A percentile compares a stretch with the other conserved stretches of the same genome.
phyloP scores from a whole-genome alignment of 2,329 filamentous ascomycete genomes.

The Aureobasidium pullulans region DNA sequence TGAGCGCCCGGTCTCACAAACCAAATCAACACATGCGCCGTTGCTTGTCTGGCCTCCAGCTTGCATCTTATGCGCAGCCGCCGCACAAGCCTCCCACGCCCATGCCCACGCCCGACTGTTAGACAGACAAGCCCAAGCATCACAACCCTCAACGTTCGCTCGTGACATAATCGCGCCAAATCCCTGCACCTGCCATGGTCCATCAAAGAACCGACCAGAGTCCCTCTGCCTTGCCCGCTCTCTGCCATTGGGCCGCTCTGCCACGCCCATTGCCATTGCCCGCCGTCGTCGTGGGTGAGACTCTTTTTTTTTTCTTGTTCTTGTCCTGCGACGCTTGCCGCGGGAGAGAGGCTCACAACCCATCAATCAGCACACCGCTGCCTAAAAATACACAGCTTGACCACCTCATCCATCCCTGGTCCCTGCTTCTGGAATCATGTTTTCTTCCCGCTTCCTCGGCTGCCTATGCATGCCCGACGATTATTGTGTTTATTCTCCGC shows the following conservation, averaged over 20 bases:
- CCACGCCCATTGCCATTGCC: neutral
- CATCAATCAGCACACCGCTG: constrained; percentile 4
- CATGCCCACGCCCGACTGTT: neutral
- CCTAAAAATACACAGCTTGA: constrained; percentile 7
- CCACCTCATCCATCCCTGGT: neutral
- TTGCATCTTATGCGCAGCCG: neutral
- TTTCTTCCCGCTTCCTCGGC: constrained; percentile 12
- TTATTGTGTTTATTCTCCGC: constrained; percentile 8
- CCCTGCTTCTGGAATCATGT: constrained; percentile 12
- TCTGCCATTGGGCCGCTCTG: neutral
- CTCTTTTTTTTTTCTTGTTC: neutral
- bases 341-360: neutral
- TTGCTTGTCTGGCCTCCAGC: constrained; percentile 8
- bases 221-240: neutral
- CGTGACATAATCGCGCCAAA: neutral
- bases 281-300: neutral
- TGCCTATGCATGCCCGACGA: neutral
- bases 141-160: constrained; percentile 3
- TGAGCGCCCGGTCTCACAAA: constrained; percentile 11
- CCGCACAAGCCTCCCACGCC: neutral
- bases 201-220: neutral
- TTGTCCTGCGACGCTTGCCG: neutral
- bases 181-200: neutral
- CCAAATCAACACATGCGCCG: constrained; percentile 11
- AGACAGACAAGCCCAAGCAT: constrained; percentile 5